Evolutionary conservation across 352 stramenopile species (phyloP).

Genomic region (Saprolegnia diclina): DNA sequence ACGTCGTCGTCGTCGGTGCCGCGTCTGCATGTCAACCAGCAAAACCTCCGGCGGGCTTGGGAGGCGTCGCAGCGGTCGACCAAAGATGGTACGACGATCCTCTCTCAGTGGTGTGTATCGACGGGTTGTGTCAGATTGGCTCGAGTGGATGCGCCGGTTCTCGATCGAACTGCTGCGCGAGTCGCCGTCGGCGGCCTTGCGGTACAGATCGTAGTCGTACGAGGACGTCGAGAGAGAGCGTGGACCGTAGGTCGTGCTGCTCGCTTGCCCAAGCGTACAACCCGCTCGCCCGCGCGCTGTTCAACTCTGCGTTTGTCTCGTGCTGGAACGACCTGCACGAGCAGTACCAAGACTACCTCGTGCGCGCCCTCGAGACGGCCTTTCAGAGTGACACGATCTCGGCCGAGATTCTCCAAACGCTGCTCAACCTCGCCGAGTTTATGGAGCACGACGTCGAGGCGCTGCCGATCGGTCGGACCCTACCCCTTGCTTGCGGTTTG

Average conservation of each 20-base stretch:
- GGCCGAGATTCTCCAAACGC: conserved; percentile 94
- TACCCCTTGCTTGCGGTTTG: conserved; percentile 14
- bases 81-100: conserved; percentile 37
- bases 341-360: conserved; percentile 89
- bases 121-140: conserved; percentile 72
- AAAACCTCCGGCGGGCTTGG: conserved; percentile 90
- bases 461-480: conserved; percentile 80
- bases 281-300: conserved; percentile 93
- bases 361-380: conserved; percentile 90
- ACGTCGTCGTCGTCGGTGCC: conserved; percentile 42
- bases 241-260: conserved; percentile 56
- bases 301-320: conserved; percentile 98
- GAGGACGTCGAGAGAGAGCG: background rate
- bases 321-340: conserved; percentile 98
- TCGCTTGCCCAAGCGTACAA: conserved; percentile 95
- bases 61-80: conserved; percentile 90
- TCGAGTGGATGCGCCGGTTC: conserved; percentile 97
- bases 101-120: background rate
- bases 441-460: conserved; percentile 97
- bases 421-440: conserved; percentile 98
- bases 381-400: conserved; percentile 91
- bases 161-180: conserved; percentile 96
- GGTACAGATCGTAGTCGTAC: conserved; percentile 28
- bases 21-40: conserved; percentile 89
- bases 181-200: conserved; percentile 90